phyloP scores from a whole-genome alignment of 129 eudicot species.

The Scalesia atractyloides region DNA sequence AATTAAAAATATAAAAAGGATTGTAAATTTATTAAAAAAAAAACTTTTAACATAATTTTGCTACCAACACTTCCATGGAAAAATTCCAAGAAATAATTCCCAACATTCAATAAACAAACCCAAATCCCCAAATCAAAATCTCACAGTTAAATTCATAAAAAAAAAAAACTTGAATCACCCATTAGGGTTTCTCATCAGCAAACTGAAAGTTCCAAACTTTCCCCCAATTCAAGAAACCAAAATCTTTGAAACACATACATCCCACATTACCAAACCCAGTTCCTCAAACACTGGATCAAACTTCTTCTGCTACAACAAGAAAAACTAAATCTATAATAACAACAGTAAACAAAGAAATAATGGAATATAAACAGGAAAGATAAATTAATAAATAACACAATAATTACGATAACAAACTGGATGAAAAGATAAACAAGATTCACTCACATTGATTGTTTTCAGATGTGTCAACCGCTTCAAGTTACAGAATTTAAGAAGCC shows the following conservation, averaged over 20 bases:
- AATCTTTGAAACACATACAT: conserved; percentile 16
- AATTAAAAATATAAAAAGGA: neutral
- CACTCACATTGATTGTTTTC: conserved; percentile 28
- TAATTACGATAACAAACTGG: neutral
- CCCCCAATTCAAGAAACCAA: conserved; percentile 23
- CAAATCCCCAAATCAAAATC: conserved; percentile 17
- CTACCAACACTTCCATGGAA: conserved; percentile 1
- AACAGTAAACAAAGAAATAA: conserved; percentile 19
- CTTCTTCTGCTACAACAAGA: conserved; percentile 1
- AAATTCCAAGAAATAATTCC: conserved; percentile 15
- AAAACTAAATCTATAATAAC: conserved; percentile 33
- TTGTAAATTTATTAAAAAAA: neutral
- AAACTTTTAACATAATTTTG: neutral
- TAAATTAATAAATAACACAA: neutral
- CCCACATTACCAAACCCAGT: conserved; percentile 27
- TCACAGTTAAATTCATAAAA: conserved; percentile 2
- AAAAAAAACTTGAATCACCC: neutral
- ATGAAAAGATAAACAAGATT: conserved; percentile 15
- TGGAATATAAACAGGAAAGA: conserved; percentile 21
- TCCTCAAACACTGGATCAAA: conserved; percentile 20
- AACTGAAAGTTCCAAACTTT: neutral
- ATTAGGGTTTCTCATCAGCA: conserved; percentile 26
- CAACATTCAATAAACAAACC: conserved; percentile 22
- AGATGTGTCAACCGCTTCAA: conserved; percentile 28
- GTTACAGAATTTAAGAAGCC: conserved; percentile 23